Evolutionary conservation across 1,284 basidiomycete genomes (phyloP).

Genomic region (Ustilago hordei): DNA sequence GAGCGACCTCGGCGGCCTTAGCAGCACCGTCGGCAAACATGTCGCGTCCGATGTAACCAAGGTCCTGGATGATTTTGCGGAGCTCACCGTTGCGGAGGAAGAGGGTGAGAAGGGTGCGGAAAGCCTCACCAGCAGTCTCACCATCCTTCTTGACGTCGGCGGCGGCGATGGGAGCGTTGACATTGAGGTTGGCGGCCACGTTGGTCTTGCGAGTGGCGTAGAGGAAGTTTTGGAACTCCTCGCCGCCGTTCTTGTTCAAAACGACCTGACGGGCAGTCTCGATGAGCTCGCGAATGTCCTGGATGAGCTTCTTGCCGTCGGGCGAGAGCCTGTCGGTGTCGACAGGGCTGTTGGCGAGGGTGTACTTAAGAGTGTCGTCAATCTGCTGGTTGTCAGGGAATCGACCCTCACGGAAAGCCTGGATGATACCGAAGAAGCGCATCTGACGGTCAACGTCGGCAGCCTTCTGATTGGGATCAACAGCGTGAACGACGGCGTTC

Average conservation of each 20-base stretch:
- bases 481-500: constrained; percentile 48
- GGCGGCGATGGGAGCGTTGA: constrained; percentile 48
- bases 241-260: constrained; percentile 62
- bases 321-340: constrained; percentile 58
- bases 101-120: constrained; percentile 64
- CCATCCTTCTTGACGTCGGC: constrained; percentile 63
- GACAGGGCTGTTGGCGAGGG: constrained; percentile 57
- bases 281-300: constrained; percentile 62
- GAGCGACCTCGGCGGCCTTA: constrained; percentile 80
- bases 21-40: constrained; percentile 81
- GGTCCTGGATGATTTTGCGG: constrained; percentile 62
- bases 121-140: constrained; percentile 64
- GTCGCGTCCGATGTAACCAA: constrained; percentile 74
- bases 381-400: constrained; percentile 67
- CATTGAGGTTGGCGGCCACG: constrained; percentile 46
- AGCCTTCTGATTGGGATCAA: constrained; percentile 45
- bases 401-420: constrained; percentile 64
- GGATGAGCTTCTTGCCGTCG: constrained; percentile 62
- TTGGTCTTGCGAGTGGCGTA: constrained; percentile 59
- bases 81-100: constrained; percentile 66
- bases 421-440: constrained; percentile 64
- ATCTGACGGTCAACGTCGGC: constrained; percentile 65
- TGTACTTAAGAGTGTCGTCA: constrained; percentile 60
- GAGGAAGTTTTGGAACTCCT: constrained; percentile 67
- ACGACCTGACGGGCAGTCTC: constrained; percentile 60